Evolutionary conservation across 495 filamentous ascomycete species (phyloP).

Genomic region (Diplogelasinospora grovesii): DNA sequence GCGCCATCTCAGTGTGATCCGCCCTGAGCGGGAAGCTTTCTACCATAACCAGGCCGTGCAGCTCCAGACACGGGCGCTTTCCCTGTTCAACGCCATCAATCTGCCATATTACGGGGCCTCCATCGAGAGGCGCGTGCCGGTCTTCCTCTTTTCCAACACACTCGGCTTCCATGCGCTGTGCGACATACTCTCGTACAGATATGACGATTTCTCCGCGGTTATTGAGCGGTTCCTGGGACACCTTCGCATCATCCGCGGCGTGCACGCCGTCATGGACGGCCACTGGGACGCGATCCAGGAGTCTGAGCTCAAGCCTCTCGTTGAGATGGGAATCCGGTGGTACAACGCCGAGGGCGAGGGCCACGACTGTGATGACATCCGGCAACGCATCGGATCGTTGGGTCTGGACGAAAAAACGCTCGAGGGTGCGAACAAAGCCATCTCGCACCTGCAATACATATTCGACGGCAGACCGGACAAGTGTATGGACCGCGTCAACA

Average conservation of each 20-base stretch:
- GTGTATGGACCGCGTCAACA: conserved; percentile 4
- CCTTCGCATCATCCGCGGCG: conserved; percentile 38
- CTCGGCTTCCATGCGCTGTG: conserved; percentile 43
- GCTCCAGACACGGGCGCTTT: conserved; percentile 42
- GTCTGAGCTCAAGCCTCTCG: conserved; percentile 18
- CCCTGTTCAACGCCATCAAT: conserved; percentile 36
- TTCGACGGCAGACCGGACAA: conserved; percentile 15
- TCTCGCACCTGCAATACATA: conserved; percentile 19
- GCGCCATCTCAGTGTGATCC: conserved; percentile 33
- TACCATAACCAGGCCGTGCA: conserved; percentile 42
- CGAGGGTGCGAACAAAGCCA: conserved; percentile 8
- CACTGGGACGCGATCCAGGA: conserved; percentile 15
- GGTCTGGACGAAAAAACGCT: conserved; percentile 4
- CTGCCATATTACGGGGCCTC: conserved; percentile 11
- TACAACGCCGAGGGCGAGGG: conserved; percentile 11
- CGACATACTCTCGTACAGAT: conserved; percentile 28
- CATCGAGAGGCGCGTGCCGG: conserved; percentile 32
- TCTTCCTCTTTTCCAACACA: conserved; percentile 44
- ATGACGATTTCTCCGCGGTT: conserved; percentile 28
- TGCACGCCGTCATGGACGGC: conserved; percentile 24
- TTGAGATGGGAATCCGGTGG: conserved; percentile 13
- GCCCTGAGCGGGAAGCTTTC: conserved; percentile 21
- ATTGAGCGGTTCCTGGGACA: conserved; percentile 37
- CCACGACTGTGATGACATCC: conserved; percentile 21
- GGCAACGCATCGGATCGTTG: conserved; percentile 2